Conservation (phyloP, 805 yeast species). For the Hanseniaspora clermontiae region DNA sequence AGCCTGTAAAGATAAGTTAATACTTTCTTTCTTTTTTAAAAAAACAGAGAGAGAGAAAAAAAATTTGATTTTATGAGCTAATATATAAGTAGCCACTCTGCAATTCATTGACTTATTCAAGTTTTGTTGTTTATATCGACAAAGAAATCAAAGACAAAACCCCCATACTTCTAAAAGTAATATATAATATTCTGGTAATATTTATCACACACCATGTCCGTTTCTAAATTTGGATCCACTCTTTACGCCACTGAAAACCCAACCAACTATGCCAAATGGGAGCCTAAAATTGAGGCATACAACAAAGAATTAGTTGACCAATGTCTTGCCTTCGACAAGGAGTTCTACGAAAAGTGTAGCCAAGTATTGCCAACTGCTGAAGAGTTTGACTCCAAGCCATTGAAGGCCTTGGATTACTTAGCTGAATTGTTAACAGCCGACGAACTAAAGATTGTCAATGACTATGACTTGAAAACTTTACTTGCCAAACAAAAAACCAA, state of each 20-base stretch:
- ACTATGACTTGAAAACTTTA: constrained; percentile 31
- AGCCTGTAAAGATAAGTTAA: too few relatives aligned
- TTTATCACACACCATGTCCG: neutral
- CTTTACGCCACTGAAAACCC: constrained; percentile 14
- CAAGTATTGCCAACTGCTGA: constrained; percentile 18
- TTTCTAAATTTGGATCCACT: constrained; percentile 7
- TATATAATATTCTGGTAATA: neutral
- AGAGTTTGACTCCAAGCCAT: constrained; percentile 20
- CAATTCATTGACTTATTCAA: too few relatives aligned
- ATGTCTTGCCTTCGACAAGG: constrained; percentile 19
- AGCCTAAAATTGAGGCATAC: constrained; percentile 19
- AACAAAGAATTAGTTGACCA: constrained; percentile 19
- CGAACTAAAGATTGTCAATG: constrained; percentile 35
- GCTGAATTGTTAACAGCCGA: constrained; percentile 20
- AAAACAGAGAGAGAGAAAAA: too few relatives aligned
- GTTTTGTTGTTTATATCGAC: too few relatives aligned
- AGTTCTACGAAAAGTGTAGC: constrained; percentile 17
- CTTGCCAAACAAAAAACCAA: constrained; percentile 36
- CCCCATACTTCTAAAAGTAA: too few relatives aligned
- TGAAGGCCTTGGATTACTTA: constrained; percentile 18
- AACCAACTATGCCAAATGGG: constrained; percentile 13
- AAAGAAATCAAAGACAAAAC: neutral
- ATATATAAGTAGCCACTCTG: too few relatives aligned
- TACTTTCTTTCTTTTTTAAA: too few relatives aligned
- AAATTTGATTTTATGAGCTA: too few relatives aligned